These are phyloP conservation scores for Ambrosia trifida DNA, from an alignment of 129 eudicot genomes.

Conservation along the genomic window DNA sequence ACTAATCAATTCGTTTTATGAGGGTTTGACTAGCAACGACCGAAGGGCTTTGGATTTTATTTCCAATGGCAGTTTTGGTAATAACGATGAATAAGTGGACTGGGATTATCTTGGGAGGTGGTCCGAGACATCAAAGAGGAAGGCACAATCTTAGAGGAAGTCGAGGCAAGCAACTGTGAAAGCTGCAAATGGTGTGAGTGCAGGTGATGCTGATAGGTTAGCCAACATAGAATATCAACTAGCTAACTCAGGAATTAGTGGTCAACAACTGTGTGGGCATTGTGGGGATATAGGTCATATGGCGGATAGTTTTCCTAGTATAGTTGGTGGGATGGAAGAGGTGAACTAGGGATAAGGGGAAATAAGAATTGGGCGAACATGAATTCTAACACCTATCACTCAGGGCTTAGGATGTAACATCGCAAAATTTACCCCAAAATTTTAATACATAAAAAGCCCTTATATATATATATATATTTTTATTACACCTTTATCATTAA, in stretches of 20 bases:
- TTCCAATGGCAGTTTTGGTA: background rate
- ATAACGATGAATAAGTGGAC: background rate
- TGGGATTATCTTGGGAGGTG: background rate
- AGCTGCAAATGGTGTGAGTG: no score
- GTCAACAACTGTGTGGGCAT: background rate
- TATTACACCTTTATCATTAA: no score
- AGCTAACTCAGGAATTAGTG: no score
- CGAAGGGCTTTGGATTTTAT: background rate
- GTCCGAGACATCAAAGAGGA: background rate
- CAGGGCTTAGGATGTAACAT: no score
- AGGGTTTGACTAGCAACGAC: background rate
- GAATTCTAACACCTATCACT: background rate
- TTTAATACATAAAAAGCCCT: no score
- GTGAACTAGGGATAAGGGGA: background rate
- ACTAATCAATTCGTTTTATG: background rate
- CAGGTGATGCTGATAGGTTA: no score
- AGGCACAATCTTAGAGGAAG: background rate
- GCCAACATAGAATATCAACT: no score
- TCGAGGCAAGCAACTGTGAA: background rate
- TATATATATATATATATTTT: no score
- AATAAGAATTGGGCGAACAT: no score
- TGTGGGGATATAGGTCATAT: background rate
- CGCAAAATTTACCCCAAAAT: no score
- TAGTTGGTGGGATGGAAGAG: background rate
- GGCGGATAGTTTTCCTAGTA: background rate